Percentiles rank a stretch among this genome's conserved stretches.
These are phyloP conservation scores for Oryza brachyantha DNA, from an alignment of 176 grass and related monocot species.

Conservation along the genomic window DNA sequence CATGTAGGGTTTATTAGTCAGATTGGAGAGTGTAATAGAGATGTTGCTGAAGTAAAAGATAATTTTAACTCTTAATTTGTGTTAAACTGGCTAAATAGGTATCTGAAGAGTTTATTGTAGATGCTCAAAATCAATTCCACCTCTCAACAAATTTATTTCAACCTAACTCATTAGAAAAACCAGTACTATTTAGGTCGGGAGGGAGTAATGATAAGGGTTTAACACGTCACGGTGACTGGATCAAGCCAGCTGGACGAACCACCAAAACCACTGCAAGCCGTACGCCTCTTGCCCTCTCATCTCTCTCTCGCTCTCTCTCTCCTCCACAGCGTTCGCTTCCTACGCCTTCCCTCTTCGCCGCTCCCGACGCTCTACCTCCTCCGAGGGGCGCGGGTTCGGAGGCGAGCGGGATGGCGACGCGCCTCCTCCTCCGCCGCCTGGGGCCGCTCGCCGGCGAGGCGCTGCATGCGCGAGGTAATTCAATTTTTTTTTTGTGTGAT, in stretches of 20 bases:
- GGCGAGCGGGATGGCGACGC: neutral
- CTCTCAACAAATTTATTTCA: too few species aligned
- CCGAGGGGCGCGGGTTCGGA: neutral
- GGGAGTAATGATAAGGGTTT: neutral
- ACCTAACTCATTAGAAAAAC: too few species aligned
- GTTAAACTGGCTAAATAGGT: too few species aligned
- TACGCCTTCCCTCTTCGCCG: neutral
- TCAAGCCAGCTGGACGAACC: neutral
- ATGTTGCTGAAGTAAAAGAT: too few species aligned
- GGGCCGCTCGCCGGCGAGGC: neutral
- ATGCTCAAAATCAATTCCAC: too few species aligned
- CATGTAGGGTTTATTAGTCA: too few species aligned
- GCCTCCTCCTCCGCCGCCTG: slow-evolving; percentile 30
- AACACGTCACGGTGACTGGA: neutral
- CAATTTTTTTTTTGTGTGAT: too few species aligned
- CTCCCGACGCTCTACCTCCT: neutral
- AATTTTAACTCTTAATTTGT: too few species aligned
- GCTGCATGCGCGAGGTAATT: slow-evolving; percentile 16
- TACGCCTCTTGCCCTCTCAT: neutral
- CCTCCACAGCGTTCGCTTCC: neutral
- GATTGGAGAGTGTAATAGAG: too few species aligned
- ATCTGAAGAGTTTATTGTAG: too few species aligned
- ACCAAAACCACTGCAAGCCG: neutral
- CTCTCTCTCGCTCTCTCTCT: neutral
- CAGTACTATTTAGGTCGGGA: too few species aligned